These are phyloP conservation scores for Mortierella claussenii DNA, from an alignment of 192 early-diverging fungal species.

Conservation along the genomic window DNA sequence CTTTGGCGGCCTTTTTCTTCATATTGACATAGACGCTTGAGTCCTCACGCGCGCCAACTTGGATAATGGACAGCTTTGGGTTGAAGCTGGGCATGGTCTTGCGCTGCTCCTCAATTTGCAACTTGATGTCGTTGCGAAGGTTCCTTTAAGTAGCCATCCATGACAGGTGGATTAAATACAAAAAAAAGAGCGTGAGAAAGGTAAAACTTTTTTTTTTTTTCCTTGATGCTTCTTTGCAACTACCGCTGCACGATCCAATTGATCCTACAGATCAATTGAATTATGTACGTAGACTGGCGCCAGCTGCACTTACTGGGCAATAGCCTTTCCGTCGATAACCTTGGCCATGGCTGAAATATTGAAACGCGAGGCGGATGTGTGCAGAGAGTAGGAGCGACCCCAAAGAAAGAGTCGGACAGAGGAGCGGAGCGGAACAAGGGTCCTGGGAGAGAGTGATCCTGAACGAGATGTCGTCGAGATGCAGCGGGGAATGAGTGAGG, in stretches of 20 bases:
- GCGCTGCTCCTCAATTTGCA: constrained; percentile 74
- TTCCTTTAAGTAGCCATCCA: too few species aligned
- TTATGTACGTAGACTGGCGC: too few species aligned
- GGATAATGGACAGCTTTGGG: constrained; percentile 90
- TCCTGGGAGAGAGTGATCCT: not conserved
- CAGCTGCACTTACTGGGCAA: constrained; percentile 81
- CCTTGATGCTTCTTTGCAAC: too few species aligned
- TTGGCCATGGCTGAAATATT: constrained; percentile 54
- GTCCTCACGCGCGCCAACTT: constrained; percentile 95
- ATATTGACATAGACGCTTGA: constrained; percentile 93
- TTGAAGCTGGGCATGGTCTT: constrained; percentile 71
- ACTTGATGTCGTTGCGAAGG: constrained; percentile 77
- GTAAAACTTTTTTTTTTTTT: too few species aligned
- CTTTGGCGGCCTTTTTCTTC: constrained; percentile 91
- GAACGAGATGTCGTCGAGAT: not conserved
- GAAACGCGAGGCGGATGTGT: constrained; percentile 5
- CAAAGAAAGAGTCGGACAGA: not conserved
- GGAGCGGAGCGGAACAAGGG: not conserved
- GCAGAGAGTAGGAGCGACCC: constrained; percentile 1
- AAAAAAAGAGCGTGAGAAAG: not conserved
- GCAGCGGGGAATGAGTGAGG: not conserved
- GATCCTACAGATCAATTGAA: too few species aligned
- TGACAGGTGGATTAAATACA: not conserved
- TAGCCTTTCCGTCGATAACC: constrained; percentile 83
- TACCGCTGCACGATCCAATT: too few species aligned